phyloP scores from a whole-genome alignment of 495 filamentous ascomycete species.

The Penicillium waksmanii region DNA sequence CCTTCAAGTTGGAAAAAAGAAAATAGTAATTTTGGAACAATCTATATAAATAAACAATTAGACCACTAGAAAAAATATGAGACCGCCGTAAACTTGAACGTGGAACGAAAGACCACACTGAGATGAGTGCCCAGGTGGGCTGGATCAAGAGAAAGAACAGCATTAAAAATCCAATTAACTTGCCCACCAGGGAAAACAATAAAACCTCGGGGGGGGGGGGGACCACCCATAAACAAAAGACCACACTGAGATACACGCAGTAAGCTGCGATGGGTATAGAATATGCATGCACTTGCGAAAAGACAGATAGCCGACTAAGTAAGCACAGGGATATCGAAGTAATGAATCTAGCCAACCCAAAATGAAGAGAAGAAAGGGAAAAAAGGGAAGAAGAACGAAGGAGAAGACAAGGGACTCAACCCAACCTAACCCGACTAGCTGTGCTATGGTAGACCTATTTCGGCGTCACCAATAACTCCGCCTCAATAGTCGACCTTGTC shows the following conservation, averaged over 20 bases:
- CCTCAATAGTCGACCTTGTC: constrained; percentile 14
- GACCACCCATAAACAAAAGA: not conserved
- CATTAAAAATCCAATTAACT: too few relatives aligned
- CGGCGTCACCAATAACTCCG: not conserved
- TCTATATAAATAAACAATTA: not conserved
- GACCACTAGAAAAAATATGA: not conserved
- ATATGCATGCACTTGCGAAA: not conserved
- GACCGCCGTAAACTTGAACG: not conserved
- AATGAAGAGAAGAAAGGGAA: not conserved
- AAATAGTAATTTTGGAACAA: not conserved
- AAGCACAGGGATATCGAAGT: too few relatives aligned
- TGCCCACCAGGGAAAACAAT: too few relatives aligned
- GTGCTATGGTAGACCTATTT: not conserved
- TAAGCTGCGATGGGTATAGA: constrained; percentile 6
- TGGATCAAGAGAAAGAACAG: too few relatives aligned
- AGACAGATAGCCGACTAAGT: too few relatives aligned
- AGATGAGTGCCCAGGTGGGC: not conserved
- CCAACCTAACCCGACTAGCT: too few relatives aligned
- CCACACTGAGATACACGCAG: too few relatives aligned
- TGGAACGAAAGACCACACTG: too few relatives aligned
- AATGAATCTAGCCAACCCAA: not conserved
- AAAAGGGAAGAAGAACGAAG: too few relatives aligned
- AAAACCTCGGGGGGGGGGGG: too few relatives aligned
- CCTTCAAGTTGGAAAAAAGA: too few relatives aligned
- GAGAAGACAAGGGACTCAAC: too few relatives aligned